These are phyloP conservation scores for Podospora bellae-mahoneyi DNA, from an alignment of 495 filamentous ascomycete genomes.

Conservation along the genomic window DNA sequence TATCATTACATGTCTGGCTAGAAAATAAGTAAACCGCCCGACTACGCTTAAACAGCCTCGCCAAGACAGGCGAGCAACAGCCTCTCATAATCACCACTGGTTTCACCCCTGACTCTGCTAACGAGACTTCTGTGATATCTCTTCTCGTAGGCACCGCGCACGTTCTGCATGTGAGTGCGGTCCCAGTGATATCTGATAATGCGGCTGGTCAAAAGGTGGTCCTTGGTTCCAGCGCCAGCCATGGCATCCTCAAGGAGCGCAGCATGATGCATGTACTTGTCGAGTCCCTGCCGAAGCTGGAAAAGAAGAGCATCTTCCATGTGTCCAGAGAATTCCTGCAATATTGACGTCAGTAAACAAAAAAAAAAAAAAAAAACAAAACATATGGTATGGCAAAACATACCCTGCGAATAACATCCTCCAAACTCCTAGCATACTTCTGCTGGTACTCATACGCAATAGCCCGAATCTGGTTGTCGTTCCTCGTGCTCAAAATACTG, in stretches of 20 bases:
- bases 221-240: slow-evolving; percentile 83
- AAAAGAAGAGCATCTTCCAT: slow-evolving; percentile 83
- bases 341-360: slow-evolving; percentile 20
- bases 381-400: slow-evolving; percentile 17
- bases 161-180: slow-evolving; percentile 61
- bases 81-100: slow-evolving; percentile 78
- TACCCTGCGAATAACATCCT: slow-evolving; percentile 66
- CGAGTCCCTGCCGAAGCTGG: slow-evolving; percentile 70
- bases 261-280: slow-evolving; percentile 81
- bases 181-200: slow-evolving; percentile 81
- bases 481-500: slow-evolving; percentile 66
- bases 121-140: slow-evolving; percentile 60
- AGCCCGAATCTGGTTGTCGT: slow-evolving; percentile 76
- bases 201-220: slow-evolving; percentile 68
- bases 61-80: slow-evolving; percentile 58
- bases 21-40: neutral
- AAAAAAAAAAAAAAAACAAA: slow-evolving; percentile 11
- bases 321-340: slow-evolving; percentile 76
- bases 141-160: slow-evolving; percentile 69
- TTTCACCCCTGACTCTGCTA: slow-evolving; percentile 70
- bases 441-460: slow-evolving; percentile 67
- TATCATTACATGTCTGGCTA: neutral
- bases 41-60: slow-evolving; percentile 27
- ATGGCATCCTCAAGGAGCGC: slow-evolving; percentile 76
- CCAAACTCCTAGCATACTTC: slow-evolving; percentile 62